Evolutionary conservation across 148 eudicot species (phyloP).

Genomic region (Rhododendron griersonianum): DNA sequence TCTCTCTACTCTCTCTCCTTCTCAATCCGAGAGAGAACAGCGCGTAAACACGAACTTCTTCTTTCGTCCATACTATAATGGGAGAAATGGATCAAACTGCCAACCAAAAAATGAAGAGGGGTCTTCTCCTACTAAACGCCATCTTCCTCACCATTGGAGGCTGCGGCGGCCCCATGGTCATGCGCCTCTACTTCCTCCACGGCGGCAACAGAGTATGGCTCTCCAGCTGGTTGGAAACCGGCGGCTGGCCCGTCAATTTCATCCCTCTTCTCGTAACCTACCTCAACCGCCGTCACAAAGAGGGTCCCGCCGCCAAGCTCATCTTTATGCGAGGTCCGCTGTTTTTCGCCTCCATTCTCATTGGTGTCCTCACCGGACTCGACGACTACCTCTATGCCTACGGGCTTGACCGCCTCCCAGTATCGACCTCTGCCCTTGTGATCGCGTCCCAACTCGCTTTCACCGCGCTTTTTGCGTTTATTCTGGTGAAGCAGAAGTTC

Average conservation of each 20-base stretch:
- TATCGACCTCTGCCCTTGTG: slow-evolving; percentile 58
- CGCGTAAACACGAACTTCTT: too few relatives aligned
- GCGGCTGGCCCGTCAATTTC: slow-evolving; percentile 54
- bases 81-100: neutral
- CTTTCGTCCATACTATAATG: neutral
- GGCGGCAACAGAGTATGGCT: slow-evolving; percentile 63
- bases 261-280: slow-evolving; percentile 29
- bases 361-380: slow-evolving; percentile 50
- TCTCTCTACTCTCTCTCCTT: neutral
- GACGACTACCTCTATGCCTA: slow-evolving; percentile 55
- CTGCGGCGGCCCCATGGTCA: slow-evolving; percentile 38
- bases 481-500: slow-evolving; percentile 57
- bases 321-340: slow-evolving; percentile 33
- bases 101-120: slow-evolving; percentile 18
- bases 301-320: slow-evolving; percentile 13
- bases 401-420: slow-evolving; percentile 52
- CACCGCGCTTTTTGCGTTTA: slow-evolving; percentile 55
- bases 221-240: slow-evolving; percentile 49
- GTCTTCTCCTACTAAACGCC: slow-evolving; percentile 33
- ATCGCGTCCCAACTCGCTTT: slow-evolving; percentile 62
- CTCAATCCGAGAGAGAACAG: neutral
- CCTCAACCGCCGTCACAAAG: slow-evolving; percentile 17
- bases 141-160: slow-evolving; percentile 33
- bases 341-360: slow-evolving; percentile 21
- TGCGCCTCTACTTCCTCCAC: slow-evolving; percentile 53